These are phyloP conservation scores for Brassica rapa DNA, from an alignment of 345 rosid species.

Conservation along the genomic window DNA sequence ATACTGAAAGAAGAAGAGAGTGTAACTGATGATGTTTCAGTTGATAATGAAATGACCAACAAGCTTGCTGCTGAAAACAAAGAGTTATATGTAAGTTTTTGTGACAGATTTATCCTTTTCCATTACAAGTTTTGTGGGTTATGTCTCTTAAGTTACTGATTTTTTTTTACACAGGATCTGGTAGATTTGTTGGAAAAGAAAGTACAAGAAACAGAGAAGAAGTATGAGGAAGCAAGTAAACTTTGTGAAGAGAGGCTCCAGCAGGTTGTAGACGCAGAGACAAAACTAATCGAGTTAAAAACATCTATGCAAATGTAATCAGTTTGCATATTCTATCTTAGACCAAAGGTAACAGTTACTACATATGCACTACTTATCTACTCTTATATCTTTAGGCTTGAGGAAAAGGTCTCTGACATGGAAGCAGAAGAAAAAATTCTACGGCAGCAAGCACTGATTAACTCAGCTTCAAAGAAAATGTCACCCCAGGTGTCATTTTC, in stretches of 20 bases:
- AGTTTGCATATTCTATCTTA: not conserved
- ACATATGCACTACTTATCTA: slow-evolving; percentile 3
- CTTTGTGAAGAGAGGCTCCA: slow-evolving; percentile 75
- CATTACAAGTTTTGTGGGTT: slow-evolving; percentile 3
- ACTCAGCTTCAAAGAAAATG: slow-evolving; percentile 57
- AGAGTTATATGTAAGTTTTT: slow-evolving; percentile 61
- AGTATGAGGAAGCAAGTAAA: slow-evolving; percentile 72
- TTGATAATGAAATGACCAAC: slow-evolving; percentile 54
- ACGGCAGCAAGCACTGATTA: slow-evolving; percentile 59
- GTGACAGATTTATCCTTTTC: not conserved
- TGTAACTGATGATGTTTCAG: slow-evolving; percentile 25
- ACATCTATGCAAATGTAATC: slow-evolving; percentile 65
- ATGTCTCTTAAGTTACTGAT: too few relatives aligned
- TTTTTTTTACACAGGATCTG: slow-evolving; percentile 50
- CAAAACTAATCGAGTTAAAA: slow-evolving; percentile 82
- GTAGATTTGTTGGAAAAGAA: slow-evolving; percentile 71
- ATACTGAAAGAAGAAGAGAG: slow-evolving; percentile 24
- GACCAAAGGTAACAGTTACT: slow-evolving; percentile 1
- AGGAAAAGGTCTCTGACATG: slow-evolving; percentile 82
- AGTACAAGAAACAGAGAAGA: slow-evolving; percentile 79
- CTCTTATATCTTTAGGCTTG: slow-evolving; percentile 53
- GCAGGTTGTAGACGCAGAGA: slow-evolving; percentile 64
- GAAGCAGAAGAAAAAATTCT: slow-evolving; percentile 78
- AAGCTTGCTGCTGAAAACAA: slow-evolving; percentile 81
- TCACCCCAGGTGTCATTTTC: slow-evolving; percentile 58